These are phyloP conservation scores for Talaromyces amestolkiae DNA, from an alignment of 2,329 filamentous ascomycete species.

Conservation along the genomic window DNA sequence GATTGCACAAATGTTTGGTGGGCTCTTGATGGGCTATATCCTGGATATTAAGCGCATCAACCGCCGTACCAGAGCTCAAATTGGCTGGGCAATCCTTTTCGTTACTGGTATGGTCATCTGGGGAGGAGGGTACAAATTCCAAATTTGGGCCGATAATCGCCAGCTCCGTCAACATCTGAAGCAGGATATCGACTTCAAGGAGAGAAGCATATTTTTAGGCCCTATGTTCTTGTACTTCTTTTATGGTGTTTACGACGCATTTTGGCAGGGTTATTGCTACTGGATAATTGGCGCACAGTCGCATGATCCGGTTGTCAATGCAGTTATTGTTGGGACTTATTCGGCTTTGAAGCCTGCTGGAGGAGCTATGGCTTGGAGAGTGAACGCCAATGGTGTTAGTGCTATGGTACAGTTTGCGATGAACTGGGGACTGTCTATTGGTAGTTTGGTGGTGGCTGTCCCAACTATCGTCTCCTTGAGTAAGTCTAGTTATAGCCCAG, in stretches of 20 bases:
- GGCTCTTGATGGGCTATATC: slow-evolving; percentile 38
- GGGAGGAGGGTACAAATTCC: slow-evolving; percentile 64
- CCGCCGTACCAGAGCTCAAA: slow-evolving; percentile 47
- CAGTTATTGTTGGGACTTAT: slow-evolving; percentile 49
- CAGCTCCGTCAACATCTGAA: slow-evolving; percentile 41
- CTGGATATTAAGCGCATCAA: slow-evolving; percentile 44
- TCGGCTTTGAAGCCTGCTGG: slow-evolving; percentile 47
- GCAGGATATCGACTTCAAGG: slow-evolving; percentile 50
- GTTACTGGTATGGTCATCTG: slow-evolving; percentile 53
- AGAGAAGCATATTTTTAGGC: slow-evolving; percentile 53
- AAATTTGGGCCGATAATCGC: slow-evolving; percentile 52
- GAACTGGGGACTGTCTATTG: slow-evolving; percentile 10
- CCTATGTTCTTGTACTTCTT: slow-evolving; percentile 70
- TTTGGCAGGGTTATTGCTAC: slow-evolving; percentile 65
- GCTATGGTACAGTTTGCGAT: slow-evolving; percentile 13
- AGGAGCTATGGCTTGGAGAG: slow-evolving; percentile 47
- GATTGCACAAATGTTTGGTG: slow-evolving; percentile 53
- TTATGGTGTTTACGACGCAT: slow-evolving; percentile 66
- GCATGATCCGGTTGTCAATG: slow-evolving; percentile 43
- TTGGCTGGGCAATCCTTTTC: slow-evolving; percentile 51
- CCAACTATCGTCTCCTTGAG: slow-evolving; percentile 6
- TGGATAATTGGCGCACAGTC: slow-evolving; percentile 54
- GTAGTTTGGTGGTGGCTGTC: slow-evolving; percentile 6
- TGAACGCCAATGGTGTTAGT: not conserved
- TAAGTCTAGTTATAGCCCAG: not conserved